Conservation (phyloP, 495 filamentous ascomycete genomes). For the Hyaloscypha variabilis region DNA sequence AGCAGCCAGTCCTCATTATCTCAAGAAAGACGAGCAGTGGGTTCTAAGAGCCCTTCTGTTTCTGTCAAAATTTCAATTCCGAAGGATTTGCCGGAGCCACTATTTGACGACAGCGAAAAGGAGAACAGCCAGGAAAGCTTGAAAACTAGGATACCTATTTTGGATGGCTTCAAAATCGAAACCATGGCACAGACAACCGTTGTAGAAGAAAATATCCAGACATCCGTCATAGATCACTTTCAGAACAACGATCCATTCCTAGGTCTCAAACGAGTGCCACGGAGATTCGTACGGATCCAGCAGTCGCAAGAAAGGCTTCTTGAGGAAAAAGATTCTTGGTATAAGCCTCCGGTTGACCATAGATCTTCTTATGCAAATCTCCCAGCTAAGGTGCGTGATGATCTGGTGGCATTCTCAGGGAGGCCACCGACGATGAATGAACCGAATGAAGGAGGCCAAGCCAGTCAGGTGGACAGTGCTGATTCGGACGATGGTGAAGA, state of each 20-base stretch:
- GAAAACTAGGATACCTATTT: background rate
- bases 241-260: conserved; percentile 27
- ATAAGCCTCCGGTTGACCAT: conserved; percentile 10
- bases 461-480: background rate
- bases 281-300: conserved; percentile 55
- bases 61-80: background rate
- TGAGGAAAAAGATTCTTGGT: conserved; percentile 48
- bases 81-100: background rate
- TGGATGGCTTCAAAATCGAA: background rate
- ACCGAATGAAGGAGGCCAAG: background rate
- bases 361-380: conserved; percentile 37
- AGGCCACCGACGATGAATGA: conserved; percentile 3
- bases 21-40: background rate
- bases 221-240: conserved; percentile 11
- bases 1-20: background rate
- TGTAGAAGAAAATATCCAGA: conserved; percentile 10
- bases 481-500: background rate
- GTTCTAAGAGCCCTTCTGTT: background rate
- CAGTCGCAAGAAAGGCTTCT: conserved; percentile 63
- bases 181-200: background rate
- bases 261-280: conserved; percentile 43
- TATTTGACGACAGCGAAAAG: conserved; percentile 23
- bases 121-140: conserved; percentile 27
- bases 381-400: conserved; percentile 40
- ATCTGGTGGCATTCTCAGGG: conserved; percentile 34